phyloP scores from a whole-genome alignment of 2,329 filamentous ascomycete genomes.

The Ophiostoma ips region DNA sequence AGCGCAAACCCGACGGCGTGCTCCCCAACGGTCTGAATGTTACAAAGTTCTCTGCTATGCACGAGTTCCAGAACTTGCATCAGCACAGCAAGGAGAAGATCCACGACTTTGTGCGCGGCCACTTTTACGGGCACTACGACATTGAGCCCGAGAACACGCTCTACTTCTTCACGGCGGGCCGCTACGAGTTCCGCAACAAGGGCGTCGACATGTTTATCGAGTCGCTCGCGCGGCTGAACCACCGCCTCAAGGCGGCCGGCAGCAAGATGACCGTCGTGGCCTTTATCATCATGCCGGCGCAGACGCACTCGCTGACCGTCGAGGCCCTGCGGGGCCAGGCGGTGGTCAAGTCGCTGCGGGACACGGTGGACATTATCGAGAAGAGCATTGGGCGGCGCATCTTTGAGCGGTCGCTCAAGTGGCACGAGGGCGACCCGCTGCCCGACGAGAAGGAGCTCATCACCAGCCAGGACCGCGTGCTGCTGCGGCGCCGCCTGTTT shows the following conservation, averaged over 20 bases:
- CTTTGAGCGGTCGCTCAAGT: slow-evolving; percentile 85
- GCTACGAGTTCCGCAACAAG: slow-evolving; percentile 97
- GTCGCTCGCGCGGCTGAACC: slow-evolving; percentile 84
- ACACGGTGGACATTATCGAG: slow-evolving; percentile 88
- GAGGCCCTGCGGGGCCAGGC: slow-evolving; percentile 94
- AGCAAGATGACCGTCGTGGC: slow-evolving; percentile 92
- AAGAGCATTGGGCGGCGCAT: slow-evolving; percentile 83
- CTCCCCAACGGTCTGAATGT: slow-evolving; percentile 95
- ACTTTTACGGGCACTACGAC: slow-evolving; percentile 97
- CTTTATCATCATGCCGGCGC: slow-evolving; percentile 97
- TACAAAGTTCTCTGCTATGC: slow-evolving; percentile 94
- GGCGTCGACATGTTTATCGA: slow-evolving; percentile 99
- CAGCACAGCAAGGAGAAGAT: slow-evolving; percentile 96
- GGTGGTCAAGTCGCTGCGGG: slow-evolving; percentile 88
- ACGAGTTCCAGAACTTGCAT: slow-evolving; percentile 98
- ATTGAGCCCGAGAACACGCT: slow-evolving; percentile 94
- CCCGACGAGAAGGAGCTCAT: slow-evolving; percentile 96
- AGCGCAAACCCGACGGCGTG: slow-evolving; percentile 94
- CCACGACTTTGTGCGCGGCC: slow-evolving; percentile 91
- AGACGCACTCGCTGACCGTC: slow-evolving; percentile 87
- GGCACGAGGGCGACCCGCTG: slow-evolving; percentile 87
- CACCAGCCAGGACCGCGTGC: slow-evolving; percentile 78
- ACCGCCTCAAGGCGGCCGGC: slow-evolving; percentile 69
- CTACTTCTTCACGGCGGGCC: slow-evolving; percentile 93
- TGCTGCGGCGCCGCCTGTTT: slow-evolving; percentile 80